Evolutionary conservation across 1,284 basidiomycete species (phyloP), one percentile per base, ranked within the genome.

Genomic region (Sporisorium exsertum): DNA sequence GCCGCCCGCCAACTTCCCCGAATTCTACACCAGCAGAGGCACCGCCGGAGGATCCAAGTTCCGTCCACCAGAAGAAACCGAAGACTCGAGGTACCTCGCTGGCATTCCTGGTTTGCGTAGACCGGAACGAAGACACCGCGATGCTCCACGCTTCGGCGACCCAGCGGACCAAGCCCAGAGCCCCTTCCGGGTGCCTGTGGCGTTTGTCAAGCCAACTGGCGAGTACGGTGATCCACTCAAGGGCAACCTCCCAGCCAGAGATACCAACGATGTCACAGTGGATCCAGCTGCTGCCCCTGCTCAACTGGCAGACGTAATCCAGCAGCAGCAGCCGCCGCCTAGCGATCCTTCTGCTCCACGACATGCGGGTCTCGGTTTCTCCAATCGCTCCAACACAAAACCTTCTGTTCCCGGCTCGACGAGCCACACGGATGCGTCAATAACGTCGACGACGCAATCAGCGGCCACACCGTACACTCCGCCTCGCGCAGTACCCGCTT

Each of bases 181-280:
- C 27, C 58, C 65, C 10, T 72, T 81, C 43, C 42, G 75, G n/a
- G 60, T 59, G 20, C 78, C 80, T 13, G 64, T 80, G 22, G 54
- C 72, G 13, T 81, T 81, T 47, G 79, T 80, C 66, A 79, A 81
- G 58, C 58, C 77, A 1, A 65, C 71, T 1, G 79, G 78, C 52
- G 68, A 70, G 45, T 77, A 61, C 27, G 59, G 61, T 24, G 67
- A 70, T 55, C 72, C 66, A 13, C 64, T 70, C 49, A 67, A 73
- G 32, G 62, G 58, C 35, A 68, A 65, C 33, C 40, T 66, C 1
- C 69, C 69, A 24, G 54, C 64, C 3, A 61, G 40, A 20, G 67
- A 70, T 43, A 50, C 53, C 9, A 35, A 61, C 20, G 58, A 65
- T 22, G 20, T 33, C 4, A 22, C 51, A 0, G 24, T 49, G 5